Evolutionary conservation across 106 monocot genomes (phyloP).

Genomic region (Amphibolis antarctica): DNA sequence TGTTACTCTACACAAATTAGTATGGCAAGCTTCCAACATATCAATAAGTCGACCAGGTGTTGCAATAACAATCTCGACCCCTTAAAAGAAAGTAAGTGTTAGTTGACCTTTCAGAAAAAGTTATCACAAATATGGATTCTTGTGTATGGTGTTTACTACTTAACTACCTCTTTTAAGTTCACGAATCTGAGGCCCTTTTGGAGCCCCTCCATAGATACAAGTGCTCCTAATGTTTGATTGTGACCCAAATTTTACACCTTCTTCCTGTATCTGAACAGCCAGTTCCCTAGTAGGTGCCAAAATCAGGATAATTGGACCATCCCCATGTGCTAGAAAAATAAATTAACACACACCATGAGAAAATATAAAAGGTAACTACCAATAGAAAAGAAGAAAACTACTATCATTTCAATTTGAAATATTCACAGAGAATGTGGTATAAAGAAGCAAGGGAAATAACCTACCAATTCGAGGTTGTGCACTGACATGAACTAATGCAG

Average conservation of each 20-base stretch:
- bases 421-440: background rate
- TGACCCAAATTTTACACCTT: constrained; percentile 81
- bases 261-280: constrained; percentile 97
- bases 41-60: constrained; percentile 95
- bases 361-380: background rate
- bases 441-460: constrained; percentile 42
- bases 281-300: constrained; percentile 93
- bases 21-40: constrained; percentile 88
- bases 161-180: constrained; percentile 72
- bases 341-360: background rate
- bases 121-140: background rate
- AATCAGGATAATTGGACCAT: constrained; percentile 76
- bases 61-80: constrained; percentile 93
- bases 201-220: constrained; percentile 91
- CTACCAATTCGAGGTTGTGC: constrained; percentile 86
- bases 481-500: constrained; percentile 82
- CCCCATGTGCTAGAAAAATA: constrained; percentile 38
- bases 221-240: constrained; percentile 62
- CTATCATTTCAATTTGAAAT: background rate
- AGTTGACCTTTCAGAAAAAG: background rate
- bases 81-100: constrained; percentile 25
- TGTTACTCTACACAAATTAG: constrained; percentile 74
- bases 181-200: constrained; percentile 95
- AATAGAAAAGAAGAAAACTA: background rate
- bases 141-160: background rate